Percentiles rank a stretch among this genome's conserved stretches.
Evolutionary conservation across 371 early-diverging fungal species (phyloP).

Genomic region (Syncephalis plumigaleata): DNA sequence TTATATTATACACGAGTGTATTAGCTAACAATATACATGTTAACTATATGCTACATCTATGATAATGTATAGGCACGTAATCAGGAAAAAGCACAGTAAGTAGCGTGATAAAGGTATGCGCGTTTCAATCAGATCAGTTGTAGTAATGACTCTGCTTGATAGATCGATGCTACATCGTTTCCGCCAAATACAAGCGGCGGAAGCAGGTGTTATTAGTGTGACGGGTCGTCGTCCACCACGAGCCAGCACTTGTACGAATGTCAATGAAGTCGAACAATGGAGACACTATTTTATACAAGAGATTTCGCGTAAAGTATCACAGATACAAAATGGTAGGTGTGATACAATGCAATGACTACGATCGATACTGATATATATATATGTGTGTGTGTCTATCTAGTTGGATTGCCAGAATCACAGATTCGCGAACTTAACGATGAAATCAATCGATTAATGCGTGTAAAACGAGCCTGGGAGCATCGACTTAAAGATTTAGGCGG

Average conservation of each 20-base stretch:
- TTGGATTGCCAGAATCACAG: slow-evolving; percentile 69
- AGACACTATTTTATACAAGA: slow-evolving; percentile 73
- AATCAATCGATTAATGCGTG: slow-evolving; percentile 83
- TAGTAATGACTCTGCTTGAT: background rate
- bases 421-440: slow-evolving; percentile 90
- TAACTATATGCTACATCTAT: no score
- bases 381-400: slow-evolving; percentile 17
- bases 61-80: slow-evolving; percentile 59
- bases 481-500: slow-evolving; percentile 86
- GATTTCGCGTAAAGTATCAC: slow-evolving; percentile 69
- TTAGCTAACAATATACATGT: no score
- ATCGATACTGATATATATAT: background rate
- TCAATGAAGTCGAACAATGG: slow-evolving; percentile 80
- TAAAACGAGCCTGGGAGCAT: slow-evolving; percentile 84
- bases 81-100: slow-evolving; percentile 88
- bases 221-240: slow-evolving; percentile 56
- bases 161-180: slow-evolving; percentile 85
- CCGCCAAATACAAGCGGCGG: slow-evolving; percentile 80
- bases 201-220: slow-evolving; percentile 48
- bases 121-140: background rate
- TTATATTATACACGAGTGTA: no score
- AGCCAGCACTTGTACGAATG: slow-evolving; percentile 41
- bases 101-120: background rate
- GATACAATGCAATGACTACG: background rate
- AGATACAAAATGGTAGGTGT: slow-evolving; percentile 72